Percentiles rank a stretch among this genome's conserved stretches.
phyloP scores from a whole-genome alignment of 305 asterid species.

The Euphrasia arctica region DNA sequence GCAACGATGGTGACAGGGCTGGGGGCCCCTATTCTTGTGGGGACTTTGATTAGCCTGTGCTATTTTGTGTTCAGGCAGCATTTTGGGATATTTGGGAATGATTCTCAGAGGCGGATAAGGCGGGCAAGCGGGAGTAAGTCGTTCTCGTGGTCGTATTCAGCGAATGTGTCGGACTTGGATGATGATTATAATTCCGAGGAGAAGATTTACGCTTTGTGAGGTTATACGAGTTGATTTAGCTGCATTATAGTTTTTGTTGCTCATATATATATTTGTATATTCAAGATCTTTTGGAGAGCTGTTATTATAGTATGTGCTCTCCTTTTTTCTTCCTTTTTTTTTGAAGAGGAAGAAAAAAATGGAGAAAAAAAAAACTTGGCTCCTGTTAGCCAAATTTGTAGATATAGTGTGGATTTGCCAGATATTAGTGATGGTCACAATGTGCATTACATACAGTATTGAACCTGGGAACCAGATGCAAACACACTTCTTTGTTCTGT shows the following conservation, averaged over 20 bases:
- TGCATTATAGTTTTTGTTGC: not conserved
- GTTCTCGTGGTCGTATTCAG: slow-evolving; percentile 88
- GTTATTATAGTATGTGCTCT: too few relatives aligned
- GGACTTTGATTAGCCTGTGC: slow-evolving; percentile 74
- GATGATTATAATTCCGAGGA: slow-evolving; percentile 82
- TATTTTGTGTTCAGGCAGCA: slow-evolving; percentile 90
- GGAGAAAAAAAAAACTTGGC: not conserved
- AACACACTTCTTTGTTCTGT: too few relatives aligned
- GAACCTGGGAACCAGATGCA: not conserved
- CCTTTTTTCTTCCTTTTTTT: not conserved
- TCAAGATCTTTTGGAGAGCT: too few relatives aligned
- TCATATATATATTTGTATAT: too few relatives aligned
- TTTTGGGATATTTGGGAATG: slow-evolving; percentile 68
- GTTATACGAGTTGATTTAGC: not conserved
- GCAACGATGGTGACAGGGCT: slow-evolving; percentile 70
- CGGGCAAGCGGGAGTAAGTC: slow-evolving; percentile 90
- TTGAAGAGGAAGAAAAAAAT: not conserved
- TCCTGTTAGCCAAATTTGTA: slow-evolving; percentile 14
- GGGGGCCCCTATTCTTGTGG: slow-evolving; percentile 83
- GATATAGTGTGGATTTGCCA: slow-evolving; percentile 4
- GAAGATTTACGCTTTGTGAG: slow-evolving; percentile 84
- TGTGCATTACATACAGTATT: not conserved
- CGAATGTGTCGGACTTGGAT: slow-evolving; percentile 69
- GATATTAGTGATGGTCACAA: not conserved
- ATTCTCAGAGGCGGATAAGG: slow-evolving; percentile 86